These are phyloP conservation scores for Thermothelomyces thermophilus DNA, from an alignment of 2,329 filamentous ascomycete species.

Conservation along the genomic window DNA sequence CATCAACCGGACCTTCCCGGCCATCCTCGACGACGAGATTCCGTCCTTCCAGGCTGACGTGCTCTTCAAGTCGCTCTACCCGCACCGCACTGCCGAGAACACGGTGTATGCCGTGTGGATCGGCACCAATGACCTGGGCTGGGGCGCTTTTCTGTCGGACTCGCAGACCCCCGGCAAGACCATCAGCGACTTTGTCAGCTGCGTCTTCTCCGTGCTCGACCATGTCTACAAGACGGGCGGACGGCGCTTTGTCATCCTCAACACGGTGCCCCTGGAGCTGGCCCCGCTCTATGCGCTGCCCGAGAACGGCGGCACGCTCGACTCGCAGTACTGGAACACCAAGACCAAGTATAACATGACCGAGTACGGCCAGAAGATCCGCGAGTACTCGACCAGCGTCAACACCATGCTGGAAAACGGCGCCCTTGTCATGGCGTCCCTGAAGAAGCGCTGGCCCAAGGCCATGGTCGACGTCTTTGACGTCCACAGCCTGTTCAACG, in stretches of 20 bases:
- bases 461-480: conserved; percentile 62
- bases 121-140: conserved; percentile 72
- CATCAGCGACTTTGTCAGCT: conserved; percentile 59
- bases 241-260: conserved; percentile 66
- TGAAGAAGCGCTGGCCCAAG: conserved; percentile 46
- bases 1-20: conserved; percentile 53
- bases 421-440: conserved; percentile 38
- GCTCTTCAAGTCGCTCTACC: conserved; percentile 37
- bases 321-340: conserved; percentile 41
- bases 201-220: conserved; percentile 59
- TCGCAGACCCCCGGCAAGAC: conserved; percentile 52
- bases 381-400: conserved; percentile 42
- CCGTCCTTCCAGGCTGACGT: conserved; percentile 49
- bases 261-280: conserved; percentile 60
- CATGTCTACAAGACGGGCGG: conserved; percentile 59
- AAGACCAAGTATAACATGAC: conserved; percentile 42
- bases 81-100: conserved; percentile 42
- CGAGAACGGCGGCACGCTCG: conserved; percentile 35
- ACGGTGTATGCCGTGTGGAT: conserved; percentile 75
- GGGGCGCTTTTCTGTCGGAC: conserved; percentile 58
- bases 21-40: conserved; percentile 55
- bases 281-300: conserved; percentile 56
- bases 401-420: conserved; percentile 46
- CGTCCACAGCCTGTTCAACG: conserved; percentile 55
- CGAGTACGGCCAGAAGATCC: conserved; percentile 42